phyloP scores from a whole-genome alignment of 2,329 filamentous ascomycete species.

The Plectosphaerella cucumerina region DNA sequence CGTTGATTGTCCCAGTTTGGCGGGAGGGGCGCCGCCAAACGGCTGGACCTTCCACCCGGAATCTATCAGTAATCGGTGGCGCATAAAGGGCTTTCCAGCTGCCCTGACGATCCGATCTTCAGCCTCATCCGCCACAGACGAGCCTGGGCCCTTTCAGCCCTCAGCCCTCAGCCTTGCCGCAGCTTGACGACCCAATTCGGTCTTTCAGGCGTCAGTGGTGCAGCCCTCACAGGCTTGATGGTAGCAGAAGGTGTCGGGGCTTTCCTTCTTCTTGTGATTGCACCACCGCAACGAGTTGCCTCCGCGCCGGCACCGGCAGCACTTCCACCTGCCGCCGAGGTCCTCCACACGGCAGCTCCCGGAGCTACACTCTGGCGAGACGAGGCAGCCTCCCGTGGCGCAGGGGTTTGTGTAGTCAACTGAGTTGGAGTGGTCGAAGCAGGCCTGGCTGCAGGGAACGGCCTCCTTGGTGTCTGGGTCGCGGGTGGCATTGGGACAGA shows the following conservation, averaged over 20 bases:
- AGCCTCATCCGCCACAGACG: no score
- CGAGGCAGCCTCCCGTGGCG: constrained; percentile 38
- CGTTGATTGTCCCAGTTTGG: no score
- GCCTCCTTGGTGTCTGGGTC: constrained; percentile 22
- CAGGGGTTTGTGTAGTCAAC: constrained; percentile 39
- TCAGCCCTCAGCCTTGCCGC: no score
- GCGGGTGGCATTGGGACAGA: constrained; percentile 31
- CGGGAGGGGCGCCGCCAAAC: no score
- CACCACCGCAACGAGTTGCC: constrained; percentile 43
- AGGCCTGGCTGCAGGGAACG: constrained; percentile 13
- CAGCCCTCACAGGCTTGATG: constrained; percentile 45
- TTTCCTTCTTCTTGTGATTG: constrained; percentile 37
- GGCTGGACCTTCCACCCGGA: no score
- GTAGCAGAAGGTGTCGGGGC: constrained; percentile 48
- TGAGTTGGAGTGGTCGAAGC: constrained; percentile 24
- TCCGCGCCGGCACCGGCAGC: constrained; percentile 43
- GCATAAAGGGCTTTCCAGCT: no score
- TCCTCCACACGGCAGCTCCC: constrained; percentile 45
- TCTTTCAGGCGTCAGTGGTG: constrained; percentile 22
- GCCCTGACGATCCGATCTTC: no score
- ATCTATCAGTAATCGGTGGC: no score
- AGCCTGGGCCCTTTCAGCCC: no score
- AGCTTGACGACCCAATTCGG: no score
- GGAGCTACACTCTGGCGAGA: constrained; percentile 39
- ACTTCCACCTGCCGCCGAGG: constrained; percentile 43